Evolutionary conservation across 257 asterid genomes (phyloP), one percentile per base, ranked within the genome.

Genomic region (Plectranthus barbatus): DNA sequence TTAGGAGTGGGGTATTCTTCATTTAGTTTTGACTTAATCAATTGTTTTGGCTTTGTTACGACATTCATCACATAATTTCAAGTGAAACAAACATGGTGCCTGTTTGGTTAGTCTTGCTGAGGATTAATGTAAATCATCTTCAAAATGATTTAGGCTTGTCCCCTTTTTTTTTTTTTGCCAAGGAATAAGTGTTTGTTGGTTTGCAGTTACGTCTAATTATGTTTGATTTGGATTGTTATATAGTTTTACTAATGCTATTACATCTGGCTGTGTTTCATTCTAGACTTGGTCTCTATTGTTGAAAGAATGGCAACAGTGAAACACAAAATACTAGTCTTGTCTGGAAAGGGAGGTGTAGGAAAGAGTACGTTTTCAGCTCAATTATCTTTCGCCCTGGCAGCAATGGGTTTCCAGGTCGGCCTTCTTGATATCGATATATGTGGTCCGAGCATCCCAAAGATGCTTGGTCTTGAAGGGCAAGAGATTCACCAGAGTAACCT

Each of bases 311-410:
- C 94, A 12, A 83, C 94, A 17, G 96, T 88, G 66, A 91, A 91
- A 71, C 98, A 91, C 86, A 91, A 91, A 80, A 88, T 91, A 73
- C 80, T 91, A 54, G 91, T 91, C 31, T 63, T 88, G 12, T 91
- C 98, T 9, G 96, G 98, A 45, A 88, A 91, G 57, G 98, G 98
- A 26, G 98, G 98, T 49, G 98, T 91, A 31, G 96, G 98, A 60
- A 91, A 91, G 91, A 91, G 98, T 67, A 91, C 98, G 8, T 79
- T 91, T 78, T 84, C 95, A 0, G 94, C 95, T 29, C 98, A 88
- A 70, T 92, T 91, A 62, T 76, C 98, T 19, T 88, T 79, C 58
- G 88, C 94, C 39, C 81, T 91, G 13, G 94, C 94, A 12, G 80
- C 83, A 39, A 88, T 75, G 98, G 90, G 82, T 77, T 91, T 80